phyloP scores from a whole-genome alignment of 176 grass and related monocot species.

The Hordeum marinum region DNA sequence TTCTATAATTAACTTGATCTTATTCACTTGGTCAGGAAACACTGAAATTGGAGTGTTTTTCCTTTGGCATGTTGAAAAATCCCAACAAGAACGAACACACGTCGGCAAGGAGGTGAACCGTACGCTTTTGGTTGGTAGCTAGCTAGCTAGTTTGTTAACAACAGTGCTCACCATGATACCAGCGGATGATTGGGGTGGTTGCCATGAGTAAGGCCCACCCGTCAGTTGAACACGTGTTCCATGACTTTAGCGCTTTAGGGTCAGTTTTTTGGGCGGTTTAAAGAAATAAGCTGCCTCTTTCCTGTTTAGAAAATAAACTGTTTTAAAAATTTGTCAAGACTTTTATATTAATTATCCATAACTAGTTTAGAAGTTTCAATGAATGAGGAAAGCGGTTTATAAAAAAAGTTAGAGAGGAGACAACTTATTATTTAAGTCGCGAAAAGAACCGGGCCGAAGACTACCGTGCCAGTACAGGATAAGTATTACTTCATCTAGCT shows the following conservation, averaged over 20 bases:
- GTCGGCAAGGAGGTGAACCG: background rate
- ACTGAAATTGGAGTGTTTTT: background rate
- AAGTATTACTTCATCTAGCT: too few species aligned
- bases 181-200: slow-evolving; percentile 19
- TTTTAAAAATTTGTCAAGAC: too few species aligned
- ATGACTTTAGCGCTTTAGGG: slow-evolving; percentile 4
- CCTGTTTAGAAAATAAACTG: too few species aligned
- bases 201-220: background rate
- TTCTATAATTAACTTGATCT: background rate
- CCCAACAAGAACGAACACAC: background rate
- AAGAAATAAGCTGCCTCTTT: too few species aligned
- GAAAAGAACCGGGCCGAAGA: too few species aligned
- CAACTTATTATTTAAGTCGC: too few species aligned
- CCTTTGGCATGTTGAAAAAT: background rate
- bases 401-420: too few species aligned
- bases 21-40: background rate
- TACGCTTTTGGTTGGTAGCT: background rate
- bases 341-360: too few species aligned
- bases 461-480: background rate
- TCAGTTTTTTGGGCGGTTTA: too few species aligned
- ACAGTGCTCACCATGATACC: background rate
- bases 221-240: background rate
- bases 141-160: background rate
- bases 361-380: too few species aligned
- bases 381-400: too few species aligned